Evolutionary conservation across 352 stramenopile species (phyloP).

Genomic region (Phytophthora fragariae): DNA sequence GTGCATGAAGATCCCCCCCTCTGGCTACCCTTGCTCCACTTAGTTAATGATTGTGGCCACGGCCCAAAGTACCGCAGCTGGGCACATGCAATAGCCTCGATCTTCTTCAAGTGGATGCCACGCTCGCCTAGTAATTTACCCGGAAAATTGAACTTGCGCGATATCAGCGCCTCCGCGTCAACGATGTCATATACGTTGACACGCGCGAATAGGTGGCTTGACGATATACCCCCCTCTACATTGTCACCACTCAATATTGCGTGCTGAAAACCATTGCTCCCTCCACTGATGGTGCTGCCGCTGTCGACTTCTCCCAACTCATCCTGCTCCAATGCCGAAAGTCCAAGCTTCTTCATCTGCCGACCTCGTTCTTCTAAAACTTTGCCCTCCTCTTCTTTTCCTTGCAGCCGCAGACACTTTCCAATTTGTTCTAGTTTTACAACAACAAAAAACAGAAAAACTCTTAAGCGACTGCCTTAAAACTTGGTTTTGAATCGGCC

Average conservation of each 20-base stretch:
- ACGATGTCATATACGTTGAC: constrained; percentile 50
- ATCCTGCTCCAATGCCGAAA: constrained; percentile 49
- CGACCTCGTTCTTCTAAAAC: constrained; percentile 58
- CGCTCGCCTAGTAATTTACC: constrained; percentile 69
- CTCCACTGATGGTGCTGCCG: constrained; percentile 30
- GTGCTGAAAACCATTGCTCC: constrained; percentile 36
- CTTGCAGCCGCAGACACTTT: constrained; percentile 69
- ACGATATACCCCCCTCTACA: constrained; percentile 30
- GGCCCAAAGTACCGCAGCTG: constrained; percentile 64
- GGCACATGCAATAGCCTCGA: constrained; percentile 60
- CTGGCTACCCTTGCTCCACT: constrained; percentile 31
- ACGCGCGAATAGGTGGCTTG: constrained; percentile 37
- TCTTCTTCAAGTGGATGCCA: constrained; percentile 71
- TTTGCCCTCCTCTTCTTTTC: constrained; percentile 69
- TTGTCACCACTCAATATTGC: constrained; percentile 33
- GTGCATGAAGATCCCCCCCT: constrained; percentile 17
- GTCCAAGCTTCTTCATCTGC: constrained; percentile 69
- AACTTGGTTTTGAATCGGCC: neutral
- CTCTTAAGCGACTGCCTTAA: neutral
- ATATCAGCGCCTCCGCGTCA: constrained; percentile 52
- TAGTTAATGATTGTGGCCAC: constrained; percentile 38
- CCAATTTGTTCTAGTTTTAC: constrained; percentile 79
- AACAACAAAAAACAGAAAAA: neutral
- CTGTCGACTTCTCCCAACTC: constrained; percentile 29
- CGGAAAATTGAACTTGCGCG: constrained; percentile 70